Evolutionary conservation across 2,329 filamentous ascomycete species (phyloP), one percentile per base, ranked within the genome.

Genomic region (Chalaropsis ovoidea): DNA sequence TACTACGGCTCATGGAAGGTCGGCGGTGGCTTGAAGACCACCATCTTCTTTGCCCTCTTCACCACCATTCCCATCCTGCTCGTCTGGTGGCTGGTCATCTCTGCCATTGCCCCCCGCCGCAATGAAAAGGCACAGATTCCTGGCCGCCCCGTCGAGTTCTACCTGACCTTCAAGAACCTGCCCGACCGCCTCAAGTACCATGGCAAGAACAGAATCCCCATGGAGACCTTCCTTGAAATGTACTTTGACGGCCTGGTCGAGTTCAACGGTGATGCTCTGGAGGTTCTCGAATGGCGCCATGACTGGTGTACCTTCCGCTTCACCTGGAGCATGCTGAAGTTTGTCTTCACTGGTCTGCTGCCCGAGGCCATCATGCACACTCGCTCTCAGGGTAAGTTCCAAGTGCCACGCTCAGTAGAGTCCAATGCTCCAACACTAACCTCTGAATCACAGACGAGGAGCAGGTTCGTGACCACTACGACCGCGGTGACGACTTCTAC

Each of bases 401-500:
- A 19, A 43, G 7, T 27, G 6, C 39, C 31, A 35, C 7, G 19
- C 5, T 24, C n/a, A 10, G 10, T 10, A 17, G 11, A 27, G 6
- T 60, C 22, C 4, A 41, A 58, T 45, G 22, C 49, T 54, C 8
- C 24, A 27, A 27, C 17, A 35, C 24, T 54, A 60, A 43, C 19
- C 15, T 15, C 4, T 45, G 31, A 27, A 19, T 6, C 8, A 31
- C 58, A 67, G 65, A 97, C 71, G 92, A 96, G 82, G 93, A 97
- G 77, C 94, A 97, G 79, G 92, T 97, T 66, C 90, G 92, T 74
- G 90, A 92, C 76, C 91, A 96, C 80, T 99, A 99, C 77, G 94
- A 97, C 82, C 87, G 91, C 70, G 94, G 94, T 74, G 91, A 99
- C 75, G 94, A 97, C 78, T 96, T 96, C 79, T 99, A 99, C 81